A percentile compares a stretch with the other conserved stretches of the same genome.
Conservation (phyloP, 495 filamentous ascomycete genomes). For the Evernia prunastri region DNA sequence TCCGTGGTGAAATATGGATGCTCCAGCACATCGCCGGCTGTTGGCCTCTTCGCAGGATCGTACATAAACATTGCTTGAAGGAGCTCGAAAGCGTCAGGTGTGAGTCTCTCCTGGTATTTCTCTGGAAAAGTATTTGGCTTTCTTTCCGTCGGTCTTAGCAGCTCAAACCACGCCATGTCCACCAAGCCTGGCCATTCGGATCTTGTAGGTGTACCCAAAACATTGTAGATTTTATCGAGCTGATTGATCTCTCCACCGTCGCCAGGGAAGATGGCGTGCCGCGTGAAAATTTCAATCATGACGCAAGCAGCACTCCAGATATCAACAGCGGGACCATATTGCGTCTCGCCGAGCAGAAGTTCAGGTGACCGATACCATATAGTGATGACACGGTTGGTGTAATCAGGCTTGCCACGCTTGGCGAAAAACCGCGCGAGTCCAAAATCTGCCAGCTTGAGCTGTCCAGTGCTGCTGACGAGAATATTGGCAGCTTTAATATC, state of each 20-base stretch:
- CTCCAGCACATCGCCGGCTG: conserved; percentile 75
- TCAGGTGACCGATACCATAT: conserved; percentile 45
- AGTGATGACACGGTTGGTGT: conserved; percentile 97
- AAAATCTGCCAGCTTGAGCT: conserved; percentile 93
- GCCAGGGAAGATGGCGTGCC: conserved; percentile 90
- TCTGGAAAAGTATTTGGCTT: conserved; percentile 75
- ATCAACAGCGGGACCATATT: conserved; percentile 90
- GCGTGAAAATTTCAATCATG: conserved; percentile 92
- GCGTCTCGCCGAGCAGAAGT: conserved; percentile 86
- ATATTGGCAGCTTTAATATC: conserved; percentile 97
- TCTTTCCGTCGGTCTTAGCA: conserved; percentile 70
- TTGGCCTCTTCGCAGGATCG: conserved; percentile 78
- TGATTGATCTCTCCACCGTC: conserved; percentile 93
- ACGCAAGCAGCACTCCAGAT: conserved; percentile 98
- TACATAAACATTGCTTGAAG: conserved; percentile 76
- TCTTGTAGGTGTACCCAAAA: conserved; percentile 83
- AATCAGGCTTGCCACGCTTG: conserved; percentile 87
- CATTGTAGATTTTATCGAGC: conserved; percentile 87
- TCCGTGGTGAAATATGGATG: conserved; percentile 86
- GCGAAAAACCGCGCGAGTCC: conserved; percentile 95
- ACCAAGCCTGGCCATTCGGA: conserved; percentile 79
- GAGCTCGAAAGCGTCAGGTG: conserved; percentile 74
- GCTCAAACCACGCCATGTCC: conserved; percentile 94
- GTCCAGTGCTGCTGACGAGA: conserved; percentile 77
- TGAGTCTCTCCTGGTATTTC: conserved; percentile 66